These are phyloP conservation scores for Triticum timopheevii DNA, from an alignment of 176 grass and related monocot species.

Conservation along the genomic window DNA sequence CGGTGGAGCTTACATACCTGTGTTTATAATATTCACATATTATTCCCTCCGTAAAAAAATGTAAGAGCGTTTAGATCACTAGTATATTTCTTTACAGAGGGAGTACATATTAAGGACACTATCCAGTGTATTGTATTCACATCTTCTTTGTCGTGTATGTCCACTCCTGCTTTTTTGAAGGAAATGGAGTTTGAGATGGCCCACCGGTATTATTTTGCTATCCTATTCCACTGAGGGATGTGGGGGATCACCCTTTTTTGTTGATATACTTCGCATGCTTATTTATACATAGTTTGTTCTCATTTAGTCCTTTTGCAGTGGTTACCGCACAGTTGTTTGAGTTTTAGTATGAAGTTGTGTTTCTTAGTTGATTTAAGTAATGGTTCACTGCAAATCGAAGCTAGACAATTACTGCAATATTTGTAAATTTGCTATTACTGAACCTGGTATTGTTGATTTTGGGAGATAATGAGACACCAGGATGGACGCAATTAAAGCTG, in stretches of 20 bases:
- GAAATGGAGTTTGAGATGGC: conserved; percentile 21
- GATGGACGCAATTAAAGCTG: conserved; percentile 94
- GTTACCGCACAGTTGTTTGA: not conserved
- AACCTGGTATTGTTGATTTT: conserved; percentile 28
- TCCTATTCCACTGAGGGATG: not conserved
- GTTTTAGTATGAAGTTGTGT: conserved; percentile 2
- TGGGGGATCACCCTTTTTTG: not conserved
- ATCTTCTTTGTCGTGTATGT: conserved; percentile 1
- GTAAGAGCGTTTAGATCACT: too few relatives aligned
- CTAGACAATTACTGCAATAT: not conserved
- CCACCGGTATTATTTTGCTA: not conserved
- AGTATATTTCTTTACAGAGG: too few relatives aligned
- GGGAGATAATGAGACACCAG: conserved; percentile 83
- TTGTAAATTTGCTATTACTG: not conserved
- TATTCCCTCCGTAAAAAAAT: too few relatives aligned
- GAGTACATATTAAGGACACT: not conserved
- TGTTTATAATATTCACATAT: not conserved
- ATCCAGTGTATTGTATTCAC: not conserved
- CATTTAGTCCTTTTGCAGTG: not conserved
- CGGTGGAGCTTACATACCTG: not conserved
- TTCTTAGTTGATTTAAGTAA: conserved; percentile 4
- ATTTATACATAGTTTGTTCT: not conserved
- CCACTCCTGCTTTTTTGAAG: not conserved
- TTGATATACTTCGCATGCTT: not conserved
- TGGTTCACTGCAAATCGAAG: not conserved